phyloP scores from a whole-genome alignment of 331 rosid species.

The Pyrus hybrid region DNA sequence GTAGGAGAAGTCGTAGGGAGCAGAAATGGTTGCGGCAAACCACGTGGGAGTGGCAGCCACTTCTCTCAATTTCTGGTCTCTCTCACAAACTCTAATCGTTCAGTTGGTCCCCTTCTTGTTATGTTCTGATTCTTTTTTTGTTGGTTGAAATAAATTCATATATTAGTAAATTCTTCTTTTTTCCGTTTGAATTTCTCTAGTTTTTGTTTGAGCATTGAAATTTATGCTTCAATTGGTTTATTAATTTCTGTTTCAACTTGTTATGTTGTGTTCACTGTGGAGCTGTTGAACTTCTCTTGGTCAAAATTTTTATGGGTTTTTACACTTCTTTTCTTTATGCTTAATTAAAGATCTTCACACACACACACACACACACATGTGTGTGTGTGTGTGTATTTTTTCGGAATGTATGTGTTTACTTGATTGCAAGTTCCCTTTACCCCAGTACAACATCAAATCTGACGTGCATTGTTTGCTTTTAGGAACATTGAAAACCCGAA shows the following conservation, averaged over 20 bases:
- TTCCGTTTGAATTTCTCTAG: background rate
- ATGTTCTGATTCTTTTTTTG: too few species aligned
- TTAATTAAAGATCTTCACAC: too few species aligned
- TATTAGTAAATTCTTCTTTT: background rate
- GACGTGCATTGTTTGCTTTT: too few species aligned
- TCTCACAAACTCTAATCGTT: background rate
- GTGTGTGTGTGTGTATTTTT: too few species aligned
- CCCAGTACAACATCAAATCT: too few species aligned
- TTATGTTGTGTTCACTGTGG: background rate
- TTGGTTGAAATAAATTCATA: too few species aligned
- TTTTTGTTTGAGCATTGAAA: background rate
- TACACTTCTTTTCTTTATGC: background rate
- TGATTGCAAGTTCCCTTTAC: too few species aligned
- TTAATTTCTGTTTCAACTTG: background rate
- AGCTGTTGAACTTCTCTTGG: background rate
- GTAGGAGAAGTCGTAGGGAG: slow-evolving; percentile 35
- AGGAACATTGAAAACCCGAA: too few species aligned
- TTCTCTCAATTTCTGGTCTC: background rate
- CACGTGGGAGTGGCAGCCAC: slow-evolving; percentile 4
- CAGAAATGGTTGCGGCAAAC: slow-evolving; percentile 22
- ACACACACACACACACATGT: too few species aligned
- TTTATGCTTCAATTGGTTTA: too few species aligned
- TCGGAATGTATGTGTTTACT: too few species aligned
- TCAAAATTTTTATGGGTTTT: background rate
- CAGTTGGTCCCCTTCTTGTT: too few species aligned